A percentile compares a stretch with the other conserved stretches of the same genome.
phyloP scores from a whole-genome alignment of 2,329 filamentous ascomycete species.

The Penicillium sp. region DNA sequence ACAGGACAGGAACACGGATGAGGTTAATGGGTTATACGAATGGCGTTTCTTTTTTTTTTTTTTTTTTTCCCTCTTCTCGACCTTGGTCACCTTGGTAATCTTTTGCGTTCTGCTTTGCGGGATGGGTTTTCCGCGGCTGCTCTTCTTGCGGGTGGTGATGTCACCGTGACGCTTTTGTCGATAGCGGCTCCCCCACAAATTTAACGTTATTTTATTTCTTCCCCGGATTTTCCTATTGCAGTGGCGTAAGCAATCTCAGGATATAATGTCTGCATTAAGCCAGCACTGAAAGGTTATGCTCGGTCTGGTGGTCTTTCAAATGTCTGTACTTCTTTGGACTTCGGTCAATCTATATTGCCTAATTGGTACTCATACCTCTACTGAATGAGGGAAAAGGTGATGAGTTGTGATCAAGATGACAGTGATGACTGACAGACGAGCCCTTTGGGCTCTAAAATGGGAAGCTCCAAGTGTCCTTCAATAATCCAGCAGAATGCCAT shows the following conservation, averaged over 20 bases:
- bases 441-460: background rate
- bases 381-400: background rate
- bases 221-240: background rate
- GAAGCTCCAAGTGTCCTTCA: no score
- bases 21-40: constrained; percentile 1
- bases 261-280: background rate
- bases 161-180: constrained; percentile 24
- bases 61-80: background rate
- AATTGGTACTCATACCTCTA: background rate
- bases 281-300: background rate
- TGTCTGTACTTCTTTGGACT: background rate
- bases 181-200: constrained; percentile 3
- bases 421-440: background rate
- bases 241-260: background rate
- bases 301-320: background rate
- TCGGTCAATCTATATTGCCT: background rate
- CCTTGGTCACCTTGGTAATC: background rate
- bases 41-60: background rate
- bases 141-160: constrained; percentile 22
- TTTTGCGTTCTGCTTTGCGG: background rate
- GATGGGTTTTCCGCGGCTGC: background rate
- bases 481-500: no score
- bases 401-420: background rate
- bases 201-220: constrained; percentile 3
- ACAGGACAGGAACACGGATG: background rate